Percentiles rank a stretch among this genome's conserved stretches.
Conservation (phyloP, 345 rosid genomes). For the Rhizophora apiculata region DNA sequence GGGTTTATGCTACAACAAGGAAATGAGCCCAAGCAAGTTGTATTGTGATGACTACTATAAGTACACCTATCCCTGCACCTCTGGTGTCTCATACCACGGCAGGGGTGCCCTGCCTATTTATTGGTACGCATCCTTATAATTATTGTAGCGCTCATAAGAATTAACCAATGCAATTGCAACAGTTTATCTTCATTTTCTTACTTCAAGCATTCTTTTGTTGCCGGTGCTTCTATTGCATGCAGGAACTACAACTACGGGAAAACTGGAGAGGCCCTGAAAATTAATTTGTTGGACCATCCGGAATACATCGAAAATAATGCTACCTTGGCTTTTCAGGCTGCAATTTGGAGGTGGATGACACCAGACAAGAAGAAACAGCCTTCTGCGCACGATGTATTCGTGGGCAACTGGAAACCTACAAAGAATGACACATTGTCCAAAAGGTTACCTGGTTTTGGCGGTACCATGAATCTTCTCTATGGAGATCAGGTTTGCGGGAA, state of each 20-base stretch:
- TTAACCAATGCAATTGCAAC: too few relatives aligned
- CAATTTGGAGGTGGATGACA: slow-evolving; percentile 91
- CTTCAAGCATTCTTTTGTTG: neutral
- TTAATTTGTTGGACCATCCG: slow-evolving; percentile 61
- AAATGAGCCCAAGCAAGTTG: slow-evolving; percentile 68
- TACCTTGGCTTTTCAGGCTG: slow-evolving; percentile 72
- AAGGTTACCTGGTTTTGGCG: slow-evolving; percentile 67
- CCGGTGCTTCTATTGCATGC: neutral
- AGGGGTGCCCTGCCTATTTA: slow-evolving; percentile 82
- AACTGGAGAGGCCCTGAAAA: slow-evolving; percentile 67
- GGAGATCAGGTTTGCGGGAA: slow-evolving; percentile 66
- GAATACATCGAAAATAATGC: slow-evolving; percentile 74
- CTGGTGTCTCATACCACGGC: slow-evolving; percentile 77
- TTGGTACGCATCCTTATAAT: slow-evolving; percentile 36
- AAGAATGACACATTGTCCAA: slow-evolving; percentile 75
- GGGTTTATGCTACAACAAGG: slow-evolving; percentile 90
- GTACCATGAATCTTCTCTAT: slow-evolving; percentile 72
- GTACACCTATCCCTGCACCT: slow-evolving; percentile 68
- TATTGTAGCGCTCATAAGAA: too few relatives aligned
- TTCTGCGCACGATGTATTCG: slow-evolving; percentile 73
- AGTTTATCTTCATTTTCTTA: too few relatives aligned
- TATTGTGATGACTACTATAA: slow-evolving; percentile 77
- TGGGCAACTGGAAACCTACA: slow-evolving; percentile 79
- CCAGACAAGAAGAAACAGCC: slow-evolving; percentile 71
- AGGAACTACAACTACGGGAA: slow-evolving; percentile 90